Evolutionary conservation across 345 rosid species (phyloP).

Genomic region (rapeseed (Brassica napus)): DNA sequence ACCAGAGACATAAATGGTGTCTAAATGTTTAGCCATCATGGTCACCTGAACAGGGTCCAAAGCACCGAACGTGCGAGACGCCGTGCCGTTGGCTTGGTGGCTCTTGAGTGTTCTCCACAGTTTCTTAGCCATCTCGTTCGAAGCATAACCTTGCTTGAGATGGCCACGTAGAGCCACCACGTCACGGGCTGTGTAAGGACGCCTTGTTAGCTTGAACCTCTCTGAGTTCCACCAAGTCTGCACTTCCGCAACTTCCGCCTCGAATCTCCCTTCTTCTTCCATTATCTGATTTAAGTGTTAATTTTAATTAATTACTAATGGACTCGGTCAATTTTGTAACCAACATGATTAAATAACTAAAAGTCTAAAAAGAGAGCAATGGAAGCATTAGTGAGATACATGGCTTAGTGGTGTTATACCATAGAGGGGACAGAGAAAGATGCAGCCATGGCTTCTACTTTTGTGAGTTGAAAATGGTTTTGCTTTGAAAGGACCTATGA

Average conservation of each 20-base stretch:
- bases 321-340: background rate
- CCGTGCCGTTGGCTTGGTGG: conserved; percentile 85
- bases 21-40: conserved; percentile 96
- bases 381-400: background rate
- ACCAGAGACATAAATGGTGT: conserved; percentile 88
- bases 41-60: conserved; percentile 93
- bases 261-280: conserved; percentile 93
- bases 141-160: conserved; percentile 76
- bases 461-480: conserved; percentile 6
- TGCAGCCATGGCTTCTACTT: conserved; percentile 78
- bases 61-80: conserved; percentile 93
- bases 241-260: conserved; percentile 90
- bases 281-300: conserved; percentile 48
- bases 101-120: conserved; percentile 87
- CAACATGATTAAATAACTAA: background rate
- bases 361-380: background rate
- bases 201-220: conserved; percentile 86
- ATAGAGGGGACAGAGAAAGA: conserved; percentile 89
- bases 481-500: conserved; percentile 22
- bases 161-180: conserved; percentile 86
- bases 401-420: conserved; percentile 46
- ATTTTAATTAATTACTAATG: background rate
- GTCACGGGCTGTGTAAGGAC: conserved; percentile 85
- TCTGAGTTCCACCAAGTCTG: conserved; percentile 97
- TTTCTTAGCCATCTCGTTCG: conserved; percentile 87